Base-by-base conservation (phyloP, 352 stramenopile species). In the Sclerospora graminicola region DNA sequence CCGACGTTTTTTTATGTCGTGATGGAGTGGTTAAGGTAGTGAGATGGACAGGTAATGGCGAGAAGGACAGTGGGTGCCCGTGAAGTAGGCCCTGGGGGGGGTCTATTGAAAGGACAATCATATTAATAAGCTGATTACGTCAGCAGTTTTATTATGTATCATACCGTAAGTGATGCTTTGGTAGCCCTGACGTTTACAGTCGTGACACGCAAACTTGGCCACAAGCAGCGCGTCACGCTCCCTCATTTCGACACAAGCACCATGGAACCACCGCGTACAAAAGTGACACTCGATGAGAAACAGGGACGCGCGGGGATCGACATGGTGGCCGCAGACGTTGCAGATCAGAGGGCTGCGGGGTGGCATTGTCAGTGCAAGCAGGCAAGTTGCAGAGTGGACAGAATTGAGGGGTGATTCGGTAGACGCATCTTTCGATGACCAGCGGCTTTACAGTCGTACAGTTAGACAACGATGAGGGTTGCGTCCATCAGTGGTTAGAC, bases 211-310 rank as follows among this genome's bases (percentile, higher is more conserved):
- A 43, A 73, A 81, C 35, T 79, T 69, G 41, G 68, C 47, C 18
- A 82, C 65, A 16, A 63, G 60, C 51, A 86, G 65, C 28, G 66
- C 70, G 39, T 81, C 68, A 18, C 68, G 56, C 40, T 86, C 74
- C 53, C 29, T 80, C 30, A 84, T 29, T 19, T 73, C 52, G 16
- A 64, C 56, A 54, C 74, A 86, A 18, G 45, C 54, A 13, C 70
- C 70, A 45, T 86, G 74, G 35, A 72, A 60, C 74, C 74, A 86
- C n/a, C 54, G 63, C 13, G 57, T 54, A 49, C 74, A 86, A 57
- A 68, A 82, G 43, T 81, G 68, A 43, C 70, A 86, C 41, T 84
- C 70, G 36, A 86, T 33, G 19, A 83, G 60, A 53, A 86, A 84
- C 44, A 56, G 41, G 14, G 51, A 32, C 27, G 45, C 15, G 33